Percentiles rank a stretch among this genome's conserved stretches.
Evolutionary conservation across 345 rosid genomes (phyloP).

Genomic region (Heritiera fomes): DNA sequence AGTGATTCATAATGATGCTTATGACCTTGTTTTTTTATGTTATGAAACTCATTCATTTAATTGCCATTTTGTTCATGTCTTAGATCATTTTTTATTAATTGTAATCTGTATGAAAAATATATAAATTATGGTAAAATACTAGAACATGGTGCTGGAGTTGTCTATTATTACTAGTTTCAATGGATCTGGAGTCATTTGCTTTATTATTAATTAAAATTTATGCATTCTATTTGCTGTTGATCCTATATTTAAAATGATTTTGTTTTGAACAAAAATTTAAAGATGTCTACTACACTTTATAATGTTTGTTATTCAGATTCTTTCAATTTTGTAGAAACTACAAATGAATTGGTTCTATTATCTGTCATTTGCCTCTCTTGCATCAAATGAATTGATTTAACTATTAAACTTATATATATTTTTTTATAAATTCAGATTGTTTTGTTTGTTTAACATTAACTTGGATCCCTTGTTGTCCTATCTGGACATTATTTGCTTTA

Average conservation of each 20-base stretch:
- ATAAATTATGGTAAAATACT: not conserved
- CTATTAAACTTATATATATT: too few species aligned
- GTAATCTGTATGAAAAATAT: not conserved
- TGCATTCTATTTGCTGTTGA: not conserved
- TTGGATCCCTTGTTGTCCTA: too few species aligned
- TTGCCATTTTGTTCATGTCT: not conserved
- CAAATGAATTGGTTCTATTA: too few species aligned
- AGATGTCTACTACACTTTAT: not conserved
- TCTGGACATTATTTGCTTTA: too few species aligned
- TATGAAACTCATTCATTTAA: not conserved
- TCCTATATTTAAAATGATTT: constrained; percentile 5
- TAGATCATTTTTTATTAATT: not conserved
- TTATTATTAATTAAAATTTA: not conserved
- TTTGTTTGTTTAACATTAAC: too few species aligned
- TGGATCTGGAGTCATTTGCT: not conserved
- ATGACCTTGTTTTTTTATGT: not conserved
- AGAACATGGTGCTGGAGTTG: not conserved
- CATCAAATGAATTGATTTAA: too few species aligned
- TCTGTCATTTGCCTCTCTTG: too few species aligned
- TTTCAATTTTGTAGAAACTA: not conserved
- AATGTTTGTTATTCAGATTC: not conserved
- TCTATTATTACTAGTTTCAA: not conserved
- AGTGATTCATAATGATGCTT: too few species aligned
- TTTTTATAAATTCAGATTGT: too few species aligned
- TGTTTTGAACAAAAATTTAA: not conserved